Conservation (phyloP, 495 filamentous ascomycete genomes). For the Aspergillus conjunctus region DNA sequence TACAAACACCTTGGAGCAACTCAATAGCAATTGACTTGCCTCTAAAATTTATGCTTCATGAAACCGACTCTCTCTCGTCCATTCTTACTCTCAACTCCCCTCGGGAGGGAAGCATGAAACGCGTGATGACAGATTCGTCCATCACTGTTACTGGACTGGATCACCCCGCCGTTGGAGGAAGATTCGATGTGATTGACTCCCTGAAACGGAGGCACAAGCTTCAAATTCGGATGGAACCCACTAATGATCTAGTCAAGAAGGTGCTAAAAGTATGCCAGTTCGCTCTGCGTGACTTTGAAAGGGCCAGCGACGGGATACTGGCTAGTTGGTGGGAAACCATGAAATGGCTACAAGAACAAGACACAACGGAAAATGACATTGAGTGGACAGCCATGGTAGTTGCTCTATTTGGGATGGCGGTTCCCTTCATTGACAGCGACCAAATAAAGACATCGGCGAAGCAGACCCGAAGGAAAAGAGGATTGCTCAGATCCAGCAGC, state of each 20-base stretch:
- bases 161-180: constrained; percentile 51
- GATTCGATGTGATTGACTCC: constrained; percentile 66
- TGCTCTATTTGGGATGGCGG: constrained; percentile 64
- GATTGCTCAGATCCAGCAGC: constrained; percentile 61
- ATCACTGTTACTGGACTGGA: constrained; percentile 46
- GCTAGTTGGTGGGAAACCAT: constrained; percentile 76
- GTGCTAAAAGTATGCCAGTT: constrained; percentile 63
- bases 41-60: constrained; percentile 46
- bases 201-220: constrained; percentile 63
- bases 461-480: constrained; percentile 49
- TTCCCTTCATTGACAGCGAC: constrained; percentile 50
- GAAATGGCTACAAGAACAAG: constrained; percentile 62
- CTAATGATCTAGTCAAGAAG: constrained; percentile 58
- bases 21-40: constrained; percentile 59
- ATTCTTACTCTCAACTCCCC: constrained; percentile 34
- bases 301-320: constrained; percentile 64
- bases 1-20: constrained; percentile 76
- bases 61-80: constrained; percentile 44
- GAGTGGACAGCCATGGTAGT: constrained; percentile 84
- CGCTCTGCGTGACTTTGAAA: constrained; percentile 57
- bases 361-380: constrained; percentile 51
- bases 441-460: constrained; percentile 39
- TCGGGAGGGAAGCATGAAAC: constrained; percentile 55
- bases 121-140: constrained; percentile 53
- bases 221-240: constrained; percentile 65